Evolutionary conservation across 2,329 filamentous ascomycete genomes (phyloP), one percentile per base, ranked within the genome.

Genomic region (Lithohypha guttulata): DNA sequence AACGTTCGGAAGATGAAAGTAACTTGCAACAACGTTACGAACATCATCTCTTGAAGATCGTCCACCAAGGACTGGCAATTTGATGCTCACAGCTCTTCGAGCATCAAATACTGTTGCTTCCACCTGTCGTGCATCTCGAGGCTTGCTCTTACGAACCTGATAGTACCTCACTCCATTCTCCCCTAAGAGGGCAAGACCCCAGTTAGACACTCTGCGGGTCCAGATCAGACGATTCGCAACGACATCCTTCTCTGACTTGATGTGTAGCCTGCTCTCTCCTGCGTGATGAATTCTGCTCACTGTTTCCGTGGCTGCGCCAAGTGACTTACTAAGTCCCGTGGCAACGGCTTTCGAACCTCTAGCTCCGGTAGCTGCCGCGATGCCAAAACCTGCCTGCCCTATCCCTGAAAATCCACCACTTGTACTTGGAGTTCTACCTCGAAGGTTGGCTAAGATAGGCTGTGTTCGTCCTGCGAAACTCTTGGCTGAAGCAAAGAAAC

Each of bases 401-500:
- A 64, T 59, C 18, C 59, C 59, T 13, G 63, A 53, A 34, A 69
- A 62, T 7, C 60, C 58, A 23, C 60, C 58, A 9, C 64, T 59
- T 11, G 63, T 58, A 39, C 66, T 69, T 2, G 67, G 63, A 21
- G 66, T 61, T 41, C 71, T 60, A 42, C 69, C 61, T 39, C 75
- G 73, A 6, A 81, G 77, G 26, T 73, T 81, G 29, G 79, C 76
- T 40, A 84, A 71, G 4, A 83, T 78, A 15, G 79, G 68, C 35
- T 71, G 69, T 2, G 69, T 68, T 40, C 57, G 65, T 32, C 61
- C 79, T 34, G 85, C 65, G 5, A 81, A 73, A 44, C 74, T 83
- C 23, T 81, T 79, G 1, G 81, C 81, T 13, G 81, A 75, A 3
- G 79, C 77, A 11, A 84, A 73, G 3, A 79, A 75, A 4, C 71